These are phyloP conservation scores for Schrenkiella parvula DNA, from an alignment of 345 rosid species.

Conservation along the genomic window DNA sequence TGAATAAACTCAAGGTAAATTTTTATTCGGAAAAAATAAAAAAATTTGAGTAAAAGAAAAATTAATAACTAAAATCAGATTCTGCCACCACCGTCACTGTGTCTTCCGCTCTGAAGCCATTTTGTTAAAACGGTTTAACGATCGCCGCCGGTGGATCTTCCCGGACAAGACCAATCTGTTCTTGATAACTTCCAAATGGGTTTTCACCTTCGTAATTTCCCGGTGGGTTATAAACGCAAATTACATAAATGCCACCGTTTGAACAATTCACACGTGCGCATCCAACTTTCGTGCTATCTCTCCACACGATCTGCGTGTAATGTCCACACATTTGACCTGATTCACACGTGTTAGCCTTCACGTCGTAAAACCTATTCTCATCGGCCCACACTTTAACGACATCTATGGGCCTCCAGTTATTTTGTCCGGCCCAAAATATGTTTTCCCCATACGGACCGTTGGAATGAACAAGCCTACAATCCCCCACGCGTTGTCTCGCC, in stretches of 20 bases:
- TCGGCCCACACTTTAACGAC: conserved; percentile 42
- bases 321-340: conserved; percentile 42
- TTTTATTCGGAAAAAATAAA: neutral
- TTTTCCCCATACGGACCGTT: conserved; percentile 52
- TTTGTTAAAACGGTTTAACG: neutral
- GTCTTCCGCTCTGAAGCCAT: neutral
- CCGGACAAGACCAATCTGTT: conserved; percentile 3
- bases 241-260: conserved; percentile 32
- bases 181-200: conserved; percentile 31
- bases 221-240: conserved; percentile 49
- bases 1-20: conserved; percentile 6
- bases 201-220: conserved; percentile 45
- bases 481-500: conserved; percentile 32
- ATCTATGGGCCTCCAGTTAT: conserved; percentile 36
- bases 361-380: conserved; percentile 34
- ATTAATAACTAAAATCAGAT: neutral
- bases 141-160: conserved; percentile 25
- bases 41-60: neutral
- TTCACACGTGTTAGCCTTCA: conserved; percentile 31
- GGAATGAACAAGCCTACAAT: conserved; percentile 45
- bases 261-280: conserved; percentile 37
- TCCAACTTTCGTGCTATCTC: conserved; percentile 35
- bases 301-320: conserved; percentile 62
- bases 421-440: conserved; percentile 40
- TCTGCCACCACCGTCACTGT: neutral